A percentile compares a stretch with the other conserved stretches of the same genome.
Evolutionary conservation across 2,329 filamentous ascomycete genomes (phyloP).

Genomic region (Colletotrichum trifolii): DNA sequence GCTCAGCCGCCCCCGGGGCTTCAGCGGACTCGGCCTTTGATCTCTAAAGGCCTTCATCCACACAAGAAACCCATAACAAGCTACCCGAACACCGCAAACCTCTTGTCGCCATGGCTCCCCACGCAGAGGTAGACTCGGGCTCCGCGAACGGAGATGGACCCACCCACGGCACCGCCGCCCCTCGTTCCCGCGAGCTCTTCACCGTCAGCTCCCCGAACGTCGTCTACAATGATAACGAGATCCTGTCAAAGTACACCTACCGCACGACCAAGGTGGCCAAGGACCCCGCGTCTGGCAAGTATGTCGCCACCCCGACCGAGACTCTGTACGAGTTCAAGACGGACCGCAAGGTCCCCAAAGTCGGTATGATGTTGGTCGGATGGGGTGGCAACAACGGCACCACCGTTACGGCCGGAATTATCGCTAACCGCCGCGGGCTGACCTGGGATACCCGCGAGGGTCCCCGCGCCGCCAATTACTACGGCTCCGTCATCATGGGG

Average conservation of each 20-base stretch:
- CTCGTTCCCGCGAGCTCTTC: slow-evolving; percentile 73
- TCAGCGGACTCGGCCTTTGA: slow-evolving; percentile 72
- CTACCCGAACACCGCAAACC: slow-evolving; percentile 22
- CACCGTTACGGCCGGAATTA: slow-evolving; percentile 95
- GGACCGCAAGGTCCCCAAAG: slow-evolving; percentile 90
- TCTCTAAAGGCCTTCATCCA: slow-evolving; percentile 49
- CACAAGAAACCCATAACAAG: slow-evolving; percentile 47
- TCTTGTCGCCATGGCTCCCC: slow-evolving; percentile 81
- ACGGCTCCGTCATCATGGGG: slow-evolving; percentile 95
- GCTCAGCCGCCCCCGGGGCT: slow-evolving; percentile 87
- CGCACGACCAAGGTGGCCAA: slow-evolving; percentile 87
- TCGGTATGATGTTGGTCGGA: slow-evolving; percentile 96
- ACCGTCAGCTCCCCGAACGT: slow-evolving; percentile 93
- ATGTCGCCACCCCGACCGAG: slow-evolving; percentile 86
- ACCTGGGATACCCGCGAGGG: slow-evolving; percentile 96
- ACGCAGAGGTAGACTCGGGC: slow-evolving; percentile 74
- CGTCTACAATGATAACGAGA: slow-evolving; percentile 85
- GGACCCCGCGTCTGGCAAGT: slow-evolving; percentile 72
- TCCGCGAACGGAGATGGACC: slow-evolving; percentile 71
- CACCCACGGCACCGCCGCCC: slow-evolving; percentile 46
- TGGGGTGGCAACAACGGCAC: slow-evolving; percentile 99
- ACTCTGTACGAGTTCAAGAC: slow-evolving; percentile 98
- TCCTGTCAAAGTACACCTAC: slow-evolving; percentile 95
- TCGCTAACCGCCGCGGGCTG: slow-evolving; percentile 90
- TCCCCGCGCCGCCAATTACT: slow-evolving; percentile 89